Evolutionary conservation across 495 filamentous ascomycete species (phyloP).

Genomic region (Aspergillus sclerotioniger): DNA sequence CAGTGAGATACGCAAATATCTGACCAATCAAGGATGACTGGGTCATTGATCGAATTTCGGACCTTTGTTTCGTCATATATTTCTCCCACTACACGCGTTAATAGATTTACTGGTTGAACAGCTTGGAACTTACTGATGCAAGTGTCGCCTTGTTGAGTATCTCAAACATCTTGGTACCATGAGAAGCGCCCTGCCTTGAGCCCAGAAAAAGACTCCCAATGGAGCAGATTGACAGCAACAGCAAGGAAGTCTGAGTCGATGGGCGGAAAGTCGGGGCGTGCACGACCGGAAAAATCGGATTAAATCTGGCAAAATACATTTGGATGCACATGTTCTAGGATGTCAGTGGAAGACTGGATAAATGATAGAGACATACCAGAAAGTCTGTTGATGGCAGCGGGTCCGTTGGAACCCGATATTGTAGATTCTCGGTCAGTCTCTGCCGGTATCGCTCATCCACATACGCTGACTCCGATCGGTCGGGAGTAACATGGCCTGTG

Average conservation of each 20-base stretch:
- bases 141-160: slow-evolving; percentile 35
- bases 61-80: slow-evolving; percentile 5
- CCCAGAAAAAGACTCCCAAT: slow-evolving; percentile 33
- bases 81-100: slow-evolving; percentile 17
- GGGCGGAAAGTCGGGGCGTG: slow-evolving; percentile 33
- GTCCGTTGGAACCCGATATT: slow-evolving; percentile 16
- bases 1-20: slow-evolving; percentile 35
- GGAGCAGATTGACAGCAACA: slow-evolving; percentile 27
- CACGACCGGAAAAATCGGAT: slow-evolving; percentile 29
- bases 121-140: slow-evolving; percentile 27
- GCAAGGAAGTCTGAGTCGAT: slow-evolving; percentile 18
- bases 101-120: too few species aligned
- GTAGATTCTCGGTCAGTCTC: slow-evolving; percentile 19
- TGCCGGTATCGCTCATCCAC: slow-evolving; percentile 26
- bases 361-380: slow-evolving; percentile 19
- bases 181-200: slow-evolving; percentile 22
- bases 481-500: slow-evolving; percentile 15
- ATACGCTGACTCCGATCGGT: slow-evolving; percentile 9
- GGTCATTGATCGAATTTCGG: slow-evolving; percentile 18
- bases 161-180: slow-evolving; percentile 33
- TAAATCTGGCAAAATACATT: slow-evolving; percentile 31
- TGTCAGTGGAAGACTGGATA: neutral
- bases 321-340: slow-evolving; percentile 29
- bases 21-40: slow-evolving; percentile 38
- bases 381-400: slow-evolving; percentile 28